Base-by-base conservation (phyloP, 495 filamentous ascomycete species). In the Acidomyces sp. region DNA sequence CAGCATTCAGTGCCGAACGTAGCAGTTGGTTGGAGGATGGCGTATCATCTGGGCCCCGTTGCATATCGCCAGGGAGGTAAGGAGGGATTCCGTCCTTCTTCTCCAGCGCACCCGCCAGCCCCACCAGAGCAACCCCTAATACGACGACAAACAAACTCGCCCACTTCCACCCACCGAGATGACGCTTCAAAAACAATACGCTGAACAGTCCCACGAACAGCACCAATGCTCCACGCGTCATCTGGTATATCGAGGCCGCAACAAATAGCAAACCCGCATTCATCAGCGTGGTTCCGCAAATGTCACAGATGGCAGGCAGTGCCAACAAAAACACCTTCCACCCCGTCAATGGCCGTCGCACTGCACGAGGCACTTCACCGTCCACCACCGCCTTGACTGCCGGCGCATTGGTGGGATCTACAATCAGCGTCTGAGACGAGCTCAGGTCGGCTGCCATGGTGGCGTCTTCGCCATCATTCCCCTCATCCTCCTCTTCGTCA, bases 131-230 rank as follows among this genome's bases (percentile, higher is more conserved):
- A 10, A 96, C 88, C 37, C 90, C 90, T 4, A 80, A 55, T 7
- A 97, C 82, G 5, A 95, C 90, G 20, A 87, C 70, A 25, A 88
- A 68, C 3, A 97, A 72, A 4, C 85, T 78, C 44, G 79, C 64
- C 90, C 90, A 97, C 55, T 96, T 86, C 64, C 85, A 93, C 3
- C 77, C 46, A 45, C 78, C 70, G 23, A 96, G 67, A 49, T 72
- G 77, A 22, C 85, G 75, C 39, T 71, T 75, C 25, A 97, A 63
- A 57, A 97, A 96, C 2, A 93, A 49, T 4, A 97, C 86, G 55
- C 85, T 93, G 66, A 97, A 95, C 0, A 95, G 61, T 0, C 90
- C 90, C 9, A 97, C 90, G 43, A 96, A 97, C 3, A 97, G 67
- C 12, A 96, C 87, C 19, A 97, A 67, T 0, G 90, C 88, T 12